Base-by-base conservation (phyloP, 805 yeast species). In the Starmera caribaea region DNA sequence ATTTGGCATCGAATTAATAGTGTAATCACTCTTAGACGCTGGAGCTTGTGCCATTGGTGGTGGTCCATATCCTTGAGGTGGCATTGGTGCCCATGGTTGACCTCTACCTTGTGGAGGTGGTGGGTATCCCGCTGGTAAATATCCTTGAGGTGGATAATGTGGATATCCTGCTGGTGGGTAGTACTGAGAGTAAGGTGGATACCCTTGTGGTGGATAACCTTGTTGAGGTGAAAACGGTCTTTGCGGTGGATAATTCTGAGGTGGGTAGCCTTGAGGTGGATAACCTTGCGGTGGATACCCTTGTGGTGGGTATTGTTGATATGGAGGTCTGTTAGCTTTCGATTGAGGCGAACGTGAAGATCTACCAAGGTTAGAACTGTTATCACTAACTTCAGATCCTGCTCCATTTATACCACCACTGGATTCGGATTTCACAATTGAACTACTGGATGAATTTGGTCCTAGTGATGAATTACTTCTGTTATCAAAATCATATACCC, bases 1-100 rank as follows among this genome's bases (percentile, higher is more conserved):
- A 6, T 67, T 47, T 5, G 82, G 83, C 61, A 33, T 33, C 30
- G 61, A 58, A 47, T 58, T 62, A 52, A 75, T 59, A 4, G 77
- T 63, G 36, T 60, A 43, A 43, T 66, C 71, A 39, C 73, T 65
- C 14, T 65, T 50, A 8, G 65, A 51, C 21, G 65, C 61, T 34
- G 46, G 49, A 10, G 38, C 28, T 4, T 30, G 30, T 17, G 49
- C 32, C 12, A 44, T 27, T 13, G 40, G 42, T 28, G 33, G 45
- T 35, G 46, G 49, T 9, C 40, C 30, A 5, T 30, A 29, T 16
- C 49, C 33, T 12, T 44, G 30, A 13, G 40, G 42, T 28, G 33
- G 45, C 24, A 43, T 37, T 21, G 42, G 45, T 35, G 44, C 43
- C 27, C 46, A 41, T 6, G 47, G 38, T 34, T 45, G 45, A 24